Conservation (phyloP, 1,139 yeast genomes). For the Blastobotrys illinoisensis region DNA sequence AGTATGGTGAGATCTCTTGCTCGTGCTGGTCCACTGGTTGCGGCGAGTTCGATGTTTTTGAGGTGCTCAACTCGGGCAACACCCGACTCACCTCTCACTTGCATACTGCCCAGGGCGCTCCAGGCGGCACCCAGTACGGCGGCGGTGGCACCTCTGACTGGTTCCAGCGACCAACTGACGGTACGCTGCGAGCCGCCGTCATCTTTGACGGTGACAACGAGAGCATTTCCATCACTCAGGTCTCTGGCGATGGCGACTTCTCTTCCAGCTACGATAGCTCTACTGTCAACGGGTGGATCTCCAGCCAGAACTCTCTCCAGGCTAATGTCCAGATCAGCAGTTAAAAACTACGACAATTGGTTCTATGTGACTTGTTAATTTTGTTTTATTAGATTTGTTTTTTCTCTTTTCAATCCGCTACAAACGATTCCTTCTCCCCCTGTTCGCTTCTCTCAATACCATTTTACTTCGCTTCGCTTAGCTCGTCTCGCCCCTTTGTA, state of each 20-base stretch:
- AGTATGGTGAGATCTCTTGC: conserved; percentile 72
- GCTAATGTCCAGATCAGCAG: not conserved
- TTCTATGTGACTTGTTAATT: conserved; percentile 1
- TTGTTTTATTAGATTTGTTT: conserved; percentile 1
- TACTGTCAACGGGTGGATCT: conserved; percentile 8
- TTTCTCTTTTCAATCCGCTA: not conserved
- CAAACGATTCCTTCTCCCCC: not conserved
- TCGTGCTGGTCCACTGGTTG: conserved; percentile 97
- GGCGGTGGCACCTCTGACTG: conserved; percentile 90
- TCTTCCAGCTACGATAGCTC: conserved; percentile 2
- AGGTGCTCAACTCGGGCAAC: conserved; percentile 69
- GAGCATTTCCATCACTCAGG: conserved; percentile 10
- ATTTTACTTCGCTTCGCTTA: conserved; percentile 1
- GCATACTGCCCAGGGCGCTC: conserved; percentile 78
- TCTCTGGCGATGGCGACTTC: conserved; percentile 11
- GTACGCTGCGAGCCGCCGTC: conserved; percentile 85
- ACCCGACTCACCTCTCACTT: conserved; percentile 71
- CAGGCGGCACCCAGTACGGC: conserved; percentile 36
- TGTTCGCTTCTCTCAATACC: not conserved
- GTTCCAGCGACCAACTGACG: conserved; percentile 74
- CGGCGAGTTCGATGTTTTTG: conserved; percentile 93
- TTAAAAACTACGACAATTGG: not conserved
- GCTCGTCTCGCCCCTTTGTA: not conserved
- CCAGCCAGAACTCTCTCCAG: not conserved
- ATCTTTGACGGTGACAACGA: conserved; percentile 47